Conservation (phyloP, 1,284 basidiomycete species). For the Cryptococcus sp. region DNA sequence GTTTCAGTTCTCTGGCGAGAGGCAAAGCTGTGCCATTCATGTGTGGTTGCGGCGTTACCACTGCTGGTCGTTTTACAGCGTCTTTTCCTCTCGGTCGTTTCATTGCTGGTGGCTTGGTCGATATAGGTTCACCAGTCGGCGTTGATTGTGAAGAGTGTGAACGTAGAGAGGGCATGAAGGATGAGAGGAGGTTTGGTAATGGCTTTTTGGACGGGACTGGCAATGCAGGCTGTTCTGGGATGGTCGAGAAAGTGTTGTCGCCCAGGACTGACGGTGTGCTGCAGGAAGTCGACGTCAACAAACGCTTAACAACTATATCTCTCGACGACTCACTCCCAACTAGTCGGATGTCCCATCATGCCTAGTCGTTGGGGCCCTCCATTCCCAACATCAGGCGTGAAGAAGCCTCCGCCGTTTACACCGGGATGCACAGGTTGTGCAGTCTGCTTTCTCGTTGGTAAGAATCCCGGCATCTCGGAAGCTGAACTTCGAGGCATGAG, state of each 20-base stretch:
- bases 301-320: not conserved
- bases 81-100: constrained; percentile 45
- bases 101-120: constrained; percentile 45
- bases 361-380: constrained; percentile 21
- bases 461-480: constrained; percentile 52
- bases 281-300: not conserved
- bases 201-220: constrained; percentile 28
- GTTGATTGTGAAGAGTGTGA: constrained; percentile 25
- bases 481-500: constrained; percentile 49
- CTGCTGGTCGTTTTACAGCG: constrained; percentile 18
- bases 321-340: constrained; percentile 39
- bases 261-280: constrained; percentile 38
- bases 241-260: constrained; percentile 43
- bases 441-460: constrained; percentile 58
- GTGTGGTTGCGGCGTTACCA: constrained; percentile 23
- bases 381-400: constrained; percentile 63
- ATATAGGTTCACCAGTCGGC: constrained; percentile 23
- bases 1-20: constrained; percentile 19
- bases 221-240: constrained; percentile 21
- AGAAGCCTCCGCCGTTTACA: constrained; percentile 68
- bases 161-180: constrained; percentile 27
- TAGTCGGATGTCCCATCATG: constrained; percentile 35
- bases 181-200: constrained; percentile 39
- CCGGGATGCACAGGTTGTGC: constrained; percentile 51
- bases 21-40: constrained; percentile 11